Evolutionary conservation across 164 flowering plant genomes (phyloP).

Genomic region (Amborella trichopoda): DNA sequence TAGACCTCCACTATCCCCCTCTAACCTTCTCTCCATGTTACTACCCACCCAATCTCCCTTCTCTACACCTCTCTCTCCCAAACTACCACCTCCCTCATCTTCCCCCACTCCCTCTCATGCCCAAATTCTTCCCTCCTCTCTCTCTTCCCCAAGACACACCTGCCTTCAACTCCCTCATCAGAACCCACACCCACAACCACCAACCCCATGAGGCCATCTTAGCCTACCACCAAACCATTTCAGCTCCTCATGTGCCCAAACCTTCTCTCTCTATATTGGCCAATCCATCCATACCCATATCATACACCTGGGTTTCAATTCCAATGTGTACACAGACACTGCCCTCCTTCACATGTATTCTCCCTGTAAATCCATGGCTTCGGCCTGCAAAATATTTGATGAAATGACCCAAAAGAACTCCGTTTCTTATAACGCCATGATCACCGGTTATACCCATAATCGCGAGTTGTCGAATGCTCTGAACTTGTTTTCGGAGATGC

Average conservation of each 20-base stretch:
- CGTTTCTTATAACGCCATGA: slow-evolving; percentile 30
- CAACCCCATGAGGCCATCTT: slow-evolving; percentile 20
- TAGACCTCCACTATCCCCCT: background rate
- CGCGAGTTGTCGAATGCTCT: slow-evolving; percentile 12
- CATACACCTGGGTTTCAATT: slow-evolving; percentile 18
- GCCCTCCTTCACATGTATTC: slow-evolving; percentile 27
- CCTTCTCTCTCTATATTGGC: slow-evolving; percentile 14
- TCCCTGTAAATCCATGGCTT: slow-evolving; percentile 7
- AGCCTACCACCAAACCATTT: slow-evolving; percentile 17
- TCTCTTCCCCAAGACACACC: too few relatives aligned
- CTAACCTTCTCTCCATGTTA: background rate
- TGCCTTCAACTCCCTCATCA: slow-evolving; percentile 11
- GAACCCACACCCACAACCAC: slow-evolving; percentile 10
- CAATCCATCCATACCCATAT: slow-evolving; percentile 19
- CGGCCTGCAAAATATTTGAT: slow-evolving; percentile 23
- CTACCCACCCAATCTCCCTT: background rate
- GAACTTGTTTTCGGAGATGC: slow-evolving; percentile 3
- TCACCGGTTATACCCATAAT: slow-evolving; percentile 22
- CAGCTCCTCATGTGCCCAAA: slow-evolving; percentile 13
- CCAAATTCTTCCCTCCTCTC: slow-evolving; percentile 10
- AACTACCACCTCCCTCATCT: slow-evolving; percentile 3
- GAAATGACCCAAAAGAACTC: slow-evolving; percentile 22
- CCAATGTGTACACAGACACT: slow-evolving; percentile 17
- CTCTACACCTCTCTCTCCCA: background rate
- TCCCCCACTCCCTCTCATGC: slow-evolving; percentile 3